phyloP scores from a whole-genome alignment of 495 filamentous ascomycete genomes.

The Penicillium odoratum region DNA sequence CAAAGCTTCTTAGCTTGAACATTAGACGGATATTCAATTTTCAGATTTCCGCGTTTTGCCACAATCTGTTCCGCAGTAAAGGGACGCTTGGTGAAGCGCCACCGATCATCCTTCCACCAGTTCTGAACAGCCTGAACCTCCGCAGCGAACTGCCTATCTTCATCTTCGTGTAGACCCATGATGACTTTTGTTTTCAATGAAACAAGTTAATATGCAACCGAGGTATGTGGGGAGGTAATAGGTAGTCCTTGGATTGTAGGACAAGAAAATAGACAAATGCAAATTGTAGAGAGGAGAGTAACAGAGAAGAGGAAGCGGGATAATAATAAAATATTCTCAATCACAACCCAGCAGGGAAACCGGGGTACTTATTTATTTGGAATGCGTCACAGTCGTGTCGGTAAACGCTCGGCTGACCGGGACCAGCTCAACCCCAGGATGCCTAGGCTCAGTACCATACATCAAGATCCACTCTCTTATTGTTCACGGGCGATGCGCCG shows the following conservation, averaged over 20 bases:
- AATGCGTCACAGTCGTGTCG: slow-evolving; percentile 42
- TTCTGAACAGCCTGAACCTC: slow-evolving; percentile 86
- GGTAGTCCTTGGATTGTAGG: slow-evolving; percentile 2
- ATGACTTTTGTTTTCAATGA: slow-evolving; percentile 21
- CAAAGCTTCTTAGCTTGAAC: slow-evolving; percentile 90
- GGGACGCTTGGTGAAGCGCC: slow-evolving; percentile 87
- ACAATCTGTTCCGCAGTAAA: slow-evolving; percentile 98
- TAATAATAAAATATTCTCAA: slow-evolving; percentile 22
- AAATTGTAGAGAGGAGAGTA: slow-evolving; percentile 15
- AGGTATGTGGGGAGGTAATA: slow-evolving; percentile 12
- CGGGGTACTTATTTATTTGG: slow-evolving; percentile 35
- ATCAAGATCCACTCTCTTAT: slow-evolving; percentile 14
- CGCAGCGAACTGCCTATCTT: slow-evolving; percentile 74
- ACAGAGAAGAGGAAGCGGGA: slow-evolving; percentile 11
- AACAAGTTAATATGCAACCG: slow-evolving; percentile 15
- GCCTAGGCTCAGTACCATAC: slow-evolving; percentile 21
- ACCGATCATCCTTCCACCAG: slow-evolving; percentile 93
- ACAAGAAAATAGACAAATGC: slow-evolving; percentile 13
- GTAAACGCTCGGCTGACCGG: slow-evolving; percentile 51
- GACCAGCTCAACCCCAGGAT: slow-evolving; percentile 20
- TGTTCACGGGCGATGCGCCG: slow-evolving; percentile 35
- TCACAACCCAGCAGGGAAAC: slow-evolving; percentile 39
- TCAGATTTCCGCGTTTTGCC: slow-evolving; percentile 86
- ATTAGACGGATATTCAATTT: slow-evolving; percentile 90
- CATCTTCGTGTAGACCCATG: slow-evolving; percentile 61